Conservation (phyloP, 768 basidiomycete species). For the Mycena polygramma region DNA sequence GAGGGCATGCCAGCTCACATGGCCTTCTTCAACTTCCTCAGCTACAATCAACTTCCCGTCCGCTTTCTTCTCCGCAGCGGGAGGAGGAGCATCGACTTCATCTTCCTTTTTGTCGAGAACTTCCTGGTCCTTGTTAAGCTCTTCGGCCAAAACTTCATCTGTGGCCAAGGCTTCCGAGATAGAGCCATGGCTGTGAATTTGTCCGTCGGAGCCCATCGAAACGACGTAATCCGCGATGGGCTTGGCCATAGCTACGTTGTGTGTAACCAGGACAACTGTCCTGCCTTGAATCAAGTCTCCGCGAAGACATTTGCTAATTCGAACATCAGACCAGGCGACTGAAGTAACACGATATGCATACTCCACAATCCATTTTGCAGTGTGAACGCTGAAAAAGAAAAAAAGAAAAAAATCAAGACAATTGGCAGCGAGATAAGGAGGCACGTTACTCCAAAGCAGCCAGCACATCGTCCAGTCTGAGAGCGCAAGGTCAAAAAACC, state of each 20-base stretch:
- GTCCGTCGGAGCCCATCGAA: constrained; percentile 59
- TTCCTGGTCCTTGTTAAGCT: constrained; percentile 58
- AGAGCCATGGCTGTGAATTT: constrained; percentile 58
- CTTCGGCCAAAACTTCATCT: constrained; percentile 58
- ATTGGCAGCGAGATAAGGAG: constrained; percentile 50
- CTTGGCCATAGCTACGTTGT: constrained; percentile 60
- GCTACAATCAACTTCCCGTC: constrained; percentile 74
- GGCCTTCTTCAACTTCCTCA: constrained; percentile 74
- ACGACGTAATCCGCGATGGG: constrained; percentile 62
- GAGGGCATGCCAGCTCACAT: constrained; percentile 62
- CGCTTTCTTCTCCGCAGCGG: constrained; percentile 41
- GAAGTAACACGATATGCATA: not conserved
- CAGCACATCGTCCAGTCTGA: constrained; percentile 13
- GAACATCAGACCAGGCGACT: constrained; percentile 3
- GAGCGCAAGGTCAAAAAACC: not conserved
- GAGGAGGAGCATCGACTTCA: constrained; percentile 37
- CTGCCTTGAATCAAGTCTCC: constrained; percentile 57
- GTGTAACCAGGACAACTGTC: constrained; percentile 64
- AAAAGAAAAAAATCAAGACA: no score
- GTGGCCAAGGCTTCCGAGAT: constrained; percentile 55
- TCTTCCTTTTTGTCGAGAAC: constrained; percentile 36
- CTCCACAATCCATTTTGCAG: constrained; percentile 65
- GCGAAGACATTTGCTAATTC: constrained; percentile 54
- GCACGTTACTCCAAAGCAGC: constrained; percentile 49
- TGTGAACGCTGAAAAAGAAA: constrained; percentile 60